These are phyloP conservation scores for Coemansia sp. DNA, from an alignment of 192 early-diverging fungal species.

Conservation along the genomic window DNA sequence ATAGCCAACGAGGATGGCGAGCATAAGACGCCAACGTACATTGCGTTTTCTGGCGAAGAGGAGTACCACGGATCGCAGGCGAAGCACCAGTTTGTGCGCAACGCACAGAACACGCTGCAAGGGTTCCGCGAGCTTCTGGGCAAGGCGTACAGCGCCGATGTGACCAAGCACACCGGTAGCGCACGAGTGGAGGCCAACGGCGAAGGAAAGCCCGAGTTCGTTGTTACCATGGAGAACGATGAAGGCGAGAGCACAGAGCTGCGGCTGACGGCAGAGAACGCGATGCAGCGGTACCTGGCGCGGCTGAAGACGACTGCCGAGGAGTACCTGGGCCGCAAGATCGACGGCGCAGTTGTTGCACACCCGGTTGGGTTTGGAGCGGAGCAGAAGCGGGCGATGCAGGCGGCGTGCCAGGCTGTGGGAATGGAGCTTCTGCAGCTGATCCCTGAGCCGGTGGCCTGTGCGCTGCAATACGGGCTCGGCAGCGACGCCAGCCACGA, in stretches of 20 bases:
- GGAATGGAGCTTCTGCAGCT: conserved; percentile 80
- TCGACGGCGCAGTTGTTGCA: conserved; percentile 82
- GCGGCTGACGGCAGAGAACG: conserved; percentile 69
- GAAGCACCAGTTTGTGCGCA: conserved; percentile 80
- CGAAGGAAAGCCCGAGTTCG: conserved; percentile 61
- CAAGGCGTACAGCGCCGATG: conserved; percentile 30
- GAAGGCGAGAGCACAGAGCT: conserved; percentile 46
- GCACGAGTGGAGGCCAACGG: conserved; percentile 61
- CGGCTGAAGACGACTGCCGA: conserved; percentile 87
- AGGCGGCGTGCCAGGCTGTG: conserved; percentile 66
- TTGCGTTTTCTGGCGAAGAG: conserved; percentile 90
- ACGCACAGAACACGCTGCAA: conserved; percentile 86
- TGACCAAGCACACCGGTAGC: conserved; percentile 46
- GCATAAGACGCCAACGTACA: conserved; percentile 89
- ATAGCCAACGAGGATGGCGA: conserved; percentile 99
- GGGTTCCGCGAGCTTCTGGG: conserved; percentile 88
- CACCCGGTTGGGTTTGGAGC: conserved; percentile 84
- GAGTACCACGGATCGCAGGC: conserved; percentile 80
- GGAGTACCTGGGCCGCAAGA: conserved; percentile 75
- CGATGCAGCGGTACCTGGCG: conserved; percentile 76
- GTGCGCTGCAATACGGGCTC: conserved; percentile 81
- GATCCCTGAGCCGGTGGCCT: conserved; percentile 87
- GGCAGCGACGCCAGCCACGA: conserved; percentile 55
- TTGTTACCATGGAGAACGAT: conserved; percentile 62
- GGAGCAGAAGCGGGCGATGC: conserved; percentile 67